phyloP scores from a whole-genome alignment of 2,329 filamentous ascomycete species.

The Aspergillus felis region DNA sequence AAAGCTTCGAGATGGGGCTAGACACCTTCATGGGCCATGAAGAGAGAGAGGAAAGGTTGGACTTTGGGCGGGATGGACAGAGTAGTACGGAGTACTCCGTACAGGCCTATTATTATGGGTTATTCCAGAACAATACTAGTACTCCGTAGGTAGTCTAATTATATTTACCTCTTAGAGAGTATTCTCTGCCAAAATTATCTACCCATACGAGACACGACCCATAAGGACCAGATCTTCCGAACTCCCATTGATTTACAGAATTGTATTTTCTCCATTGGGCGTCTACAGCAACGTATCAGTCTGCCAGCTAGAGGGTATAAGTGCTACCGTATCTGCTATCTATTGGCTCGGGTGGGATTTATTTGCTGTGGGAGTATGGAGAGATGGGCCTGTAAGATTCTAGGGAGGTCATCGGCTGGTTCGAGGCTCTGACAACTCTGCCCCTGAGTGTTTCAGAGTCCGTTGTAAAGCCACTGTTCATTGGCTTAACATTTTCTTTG shows the following conservation, averaged over 20 bases:
- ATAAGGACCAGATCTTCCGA: background rate
- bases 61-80: background rate
- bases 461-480: background rate
- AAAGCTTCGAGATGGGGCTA: no score
- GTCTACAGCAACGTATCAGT: background rate
- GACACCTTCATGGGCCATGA: no score
- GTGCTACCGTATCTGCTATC: background rate
- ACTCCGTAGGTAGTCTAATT: background rate
- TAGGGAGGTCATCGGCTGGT: slow-evolving; percentile 5
- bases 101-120: background rate
- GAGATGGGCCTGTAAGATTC: background rate
- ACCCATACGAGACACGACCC: no score
- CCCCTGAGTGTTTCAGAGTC: slow-evolving; percentile 19
- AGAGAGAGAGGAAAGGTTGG: background rate
- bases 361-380: background rate
- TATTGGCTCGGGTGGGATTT: background rate
- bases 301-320: background rate
- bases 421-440: slow-evolving; percentile 15
- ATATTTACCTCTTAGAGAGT: background rate
- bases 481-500: slow-evolving; percentile 1
- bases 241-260: no score
- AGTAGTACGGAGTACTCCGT: background rate
- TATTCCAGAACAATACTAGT: background rate
- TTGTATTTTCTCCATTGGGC: background rate
- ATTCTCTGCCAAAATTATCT: background rate